Percentiles rank a stretch among this genome's conserved stretches.
These are phyloP conservation scores for Cordyceps javanica DNA, from an alignment of 2,329 filamentous ascomycete genomes.

Conservation along the genomic window DNA sequence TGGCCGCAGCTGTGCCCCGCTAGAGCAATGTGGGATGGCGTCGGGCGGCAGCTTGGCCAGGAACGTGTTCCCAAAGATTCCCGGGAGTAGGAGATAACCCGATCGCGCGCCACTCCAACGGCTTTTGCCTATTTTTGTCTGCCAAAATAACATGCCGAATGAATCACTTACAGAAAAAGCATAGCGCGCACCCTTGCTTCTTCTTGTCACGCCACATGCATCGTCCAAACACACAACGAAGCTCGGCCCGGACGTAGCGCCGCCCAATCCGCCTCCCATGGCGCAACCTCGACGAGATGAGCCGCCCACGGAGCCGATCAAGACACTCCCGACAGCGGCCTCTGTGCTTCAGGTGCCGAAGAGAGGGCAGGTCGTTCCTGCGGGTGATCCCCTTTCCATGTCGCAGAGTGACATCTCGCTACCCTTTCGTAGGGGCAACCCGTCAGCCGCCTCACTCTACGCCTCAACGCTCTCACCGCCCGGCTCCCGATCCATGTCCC, in stretches of 20 bases:
- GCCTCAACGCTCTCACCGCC: constrained; percentile 62
- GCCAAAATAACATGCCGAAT: constrained; percentile 24
- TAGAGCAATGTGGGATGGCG: constrained; percentile 13
- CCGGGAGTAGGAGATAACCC: neutral
- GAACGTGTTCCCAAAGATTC: constrained; percentile 5
- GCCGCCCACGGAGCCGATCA: constrained; percentile 59
- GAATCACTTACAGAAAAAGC: constrained; percentile 18
- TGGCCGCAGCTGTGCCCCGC: constrained; percentile 8
- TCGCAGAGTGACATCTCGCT: constrained; percentile 48
- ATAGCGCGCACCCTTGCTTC: constrained; percentile 19
- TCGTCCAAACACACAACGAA: neutral
- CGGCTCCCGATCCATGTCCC: constrained; percentile 62
- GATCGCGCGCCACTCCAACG: constrained; percentile 5
- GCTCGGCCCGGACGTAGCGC: constrained; percentile 16
- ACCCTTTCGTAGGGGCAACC: constrained; percentile 48
- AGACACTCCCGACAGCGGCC: constrained; percentile 61
- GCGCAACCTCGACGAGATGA: constrained; percentile 60
- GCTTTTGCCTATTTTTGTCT: neutral
- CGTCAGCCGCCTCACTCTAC: constrained; percentile 56
- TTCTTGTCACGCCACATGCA: constrained; percentile 16
- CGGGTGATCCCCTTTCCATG: constrained; percentile 39
- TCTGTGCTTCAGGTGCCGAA: constrained; percentile 55
- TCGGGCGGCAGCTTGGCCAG: neutral
- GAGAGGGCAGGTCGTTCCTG: constrained; percentile 51
- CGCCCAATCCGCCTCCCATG: constrained; percentile 46